Percentiles rank a stretch among this genome's conserved stretches.
Conservation (phyloP, 192 early-diverging fungal species). For the Entomortierella parvispora region DNA sequence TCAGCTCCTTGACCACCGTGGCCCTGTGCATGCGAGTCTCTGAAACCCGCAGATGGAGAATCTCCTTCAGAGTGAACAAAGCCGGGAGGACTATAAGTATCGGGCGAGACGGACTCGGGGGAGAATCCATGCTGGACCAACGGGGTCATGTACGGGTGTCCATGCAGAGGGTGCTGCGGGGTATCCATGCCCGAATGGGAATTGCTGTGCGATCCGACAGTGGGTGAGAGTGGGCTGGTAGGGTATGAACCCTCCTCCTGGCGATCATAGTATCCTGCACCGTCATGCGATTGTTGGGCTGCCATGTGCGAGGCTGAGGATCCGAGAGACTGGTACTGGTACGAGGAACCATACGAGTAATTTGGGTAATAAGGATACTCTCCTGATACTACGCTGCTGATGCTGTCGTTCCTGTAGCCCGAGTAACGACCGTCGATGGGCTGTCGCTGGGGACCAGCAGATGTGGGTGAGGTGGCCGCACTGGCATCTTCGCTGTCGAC, state of each 20-base stretch:
- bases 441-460: background rate
- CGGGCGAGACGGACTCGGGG: constrained; percentile 35
- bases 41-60: constrained; percentile 9
- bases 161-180: constrained; percentile 2
- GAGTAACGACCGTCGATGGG: constrained; percentile 15
- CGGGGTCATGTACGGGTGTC: constrained; percentile 24
- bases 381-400: constrained; percentile 31
- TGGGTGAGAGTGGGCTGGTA: constrained; percentile 34
- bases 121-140: constrained; percentile 46
- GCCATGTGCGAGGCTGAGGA: constrained; percentile 42
- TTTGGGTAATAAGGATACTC: constrained; percentile 38
- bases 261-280: constrained; percentile 24
- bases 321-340: constrained; percentile 42
- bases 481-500: constrained; percentile 65
- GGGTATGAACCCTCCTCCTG: constrained; percentile 36
- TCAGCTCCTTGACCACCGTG: constrained; percentile 17
- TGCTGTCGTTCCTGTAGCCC: constrained; percentile 46
- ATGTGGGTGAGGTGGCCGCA: background rate
- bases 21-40: background rate
- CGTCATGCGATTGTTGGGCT: constrained; percentile 20
- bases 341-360: constrained; percentile 36
- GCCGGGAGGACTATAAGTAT: constrained; percentile 38
- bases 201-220: constrained; percentile 13
- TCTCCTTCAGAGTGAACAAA: constrained; percentile 21
- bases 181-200: constrained; percentile 25